These are phyloP conservation scores for Thelonectria blattea DNA, from an alignment of 2,329 filamentous ascomycete species.

Conservation along the genomic window DNA sequence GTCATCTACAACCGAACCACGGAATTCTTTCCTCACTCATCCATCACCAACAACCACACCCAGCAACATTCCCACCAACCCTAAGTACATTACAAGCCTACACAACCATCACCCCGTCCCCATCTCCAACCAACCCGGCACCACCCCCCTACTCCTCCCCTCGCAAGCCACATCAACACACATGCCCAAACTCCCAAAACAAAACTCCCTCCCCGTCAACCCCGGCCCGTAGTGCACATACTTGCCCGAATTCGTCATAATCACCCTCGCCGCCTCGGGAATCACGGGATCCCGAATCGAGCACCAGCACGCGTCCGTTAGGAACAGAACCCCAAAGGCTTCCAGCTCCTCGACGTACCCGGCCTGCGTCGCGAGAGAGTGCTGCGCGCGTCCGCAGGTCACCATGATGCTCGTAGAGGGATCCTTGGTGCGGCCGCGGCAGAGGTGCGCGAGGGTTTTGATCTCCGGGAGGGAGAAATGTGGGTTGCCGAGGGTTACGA, in stretches of 20 bases:
- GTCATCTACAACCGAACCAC: too few species aligned
- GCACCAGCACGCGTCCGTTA: constrained; percentile 29
- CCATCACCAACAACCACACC: too few species aligned
- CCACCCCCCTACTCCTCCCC: neutral
- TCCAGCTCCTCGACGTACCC: constrained; percentile 13
- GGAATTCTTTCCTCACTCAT: too few species aligned
- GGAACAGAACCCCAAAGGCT: constrained; percentile 19
- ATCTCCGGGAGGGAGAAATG: constrained; percentile 28
- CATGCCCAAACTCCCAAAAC: constrained; percentile 18
- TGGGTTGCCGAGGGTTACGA: constrained; percentile 29
- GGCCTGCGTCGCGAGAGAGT: constrained; percentile 27
- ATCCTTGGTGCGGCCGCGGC: constrained; percentile 2
- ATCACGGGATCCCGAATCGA: constrained; percentile 26
- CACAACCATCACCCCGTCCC: neutral
- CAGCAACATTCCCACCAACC: too few species aligned
- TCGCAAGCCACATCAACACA: constrained; percentile 10
- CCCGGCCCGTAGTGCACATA: constrained; percentile 30
- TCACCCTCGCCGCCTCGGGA: constrained; percentile 6
- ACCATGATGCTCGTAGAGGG: neutral
- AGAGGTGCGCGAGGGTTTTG: constrained; percentile 5
- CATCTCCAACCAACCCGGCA: constrained; percentile 7
- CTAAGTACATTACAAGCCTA: too few species aligned
- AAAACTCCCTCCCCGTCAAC: constrained; percentile 20
- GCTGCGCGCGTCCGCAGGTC: constrained; percentile 17
- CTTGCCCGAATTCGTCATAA: constrained; percentile 31